Base-by-base conservation (phyloP, 768 basidiomycete genomes). In the Holtermannia corniformis region DNA sequence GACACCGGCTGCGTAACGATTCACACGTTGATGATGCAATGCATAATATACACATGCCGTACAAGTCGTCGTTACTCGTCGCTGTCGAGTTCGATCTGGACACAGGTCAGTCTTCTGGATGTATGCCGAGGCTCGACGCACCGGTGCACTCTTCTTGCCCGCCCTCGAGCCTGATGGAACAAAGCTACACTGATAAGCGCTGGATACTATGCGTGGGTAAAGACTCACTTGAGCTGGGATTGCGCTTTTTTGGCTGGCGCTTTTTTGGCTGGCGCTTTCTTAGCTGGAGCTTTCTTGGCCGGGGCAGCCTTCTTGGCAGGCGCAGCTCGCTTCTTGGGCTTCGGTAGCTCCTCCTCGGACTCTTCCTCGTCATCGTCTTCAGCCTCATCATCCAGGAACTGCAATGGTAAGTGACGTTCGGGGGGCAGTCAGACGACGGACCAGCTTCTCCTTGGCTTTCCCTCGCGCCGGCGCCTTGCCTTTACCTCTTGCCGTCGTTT, bases 191-290 rank as follows among this genome's bases (percentile, higher is more conserved):
- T n/a, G n/a, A n/a, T n/a, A n/a, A n/a, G n/a, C n/a, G n/a, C n/a
- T n/a, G n/a, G n/a, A n/a, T n/a, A n/a, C n/a, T n/a, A n/a, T n/a
- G n/a, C n/a, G n/a, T n/a, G n/a, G n/a, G n/a, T n/a, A n/a, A 16
- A 37, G 32, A 7, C 32, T 37, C 32, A 37, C 32, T 7, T 7
- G 16, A 37, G 32, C 16, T 37, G 32, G 10, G 32, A 37, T 44
- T 49, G 59, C 56, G 13, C 65, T 50, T 53, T 57, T 64, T 45
- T 75, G 40, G 76, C 54, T 47, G 76, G 59, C 7, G 75, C 55
- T 64, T 76, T 80, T 63, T 76, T 79, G 1, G 81, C 75, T 2
- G 81, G 72, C 2, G 80, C 73, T 63, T 81, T 86, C 72, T 80
- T 76, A 5, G 75, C 71, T 5, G 76, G 68, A 3, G 75, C 67